Evolutionary conservation across 345 rosid genomes (phyloP).

Genomic region (Eucalyptus grandis): DNA sequence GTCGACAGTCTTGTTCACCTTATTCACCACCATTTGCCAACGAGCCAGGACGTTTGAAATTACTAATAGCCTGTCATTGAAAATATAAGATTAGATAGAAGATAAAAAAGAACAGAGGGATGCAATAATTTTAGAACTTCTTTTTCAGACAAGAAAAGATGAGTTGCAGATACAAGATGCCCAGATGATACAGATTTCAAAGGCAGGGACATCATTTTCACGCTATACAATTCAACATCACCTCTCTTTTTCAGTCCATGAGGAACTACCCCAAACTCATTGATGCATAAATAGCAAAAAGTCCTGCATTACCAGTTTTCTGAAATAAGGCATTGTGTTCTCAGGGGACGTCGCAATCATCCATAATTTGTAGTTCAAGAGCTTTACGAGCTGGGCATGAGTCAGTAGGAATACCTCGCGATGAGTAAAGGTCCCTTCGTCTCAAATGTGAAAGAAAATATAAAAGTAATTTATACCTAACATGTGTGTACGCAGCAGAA

Average conservation of each 20-base stretch:
- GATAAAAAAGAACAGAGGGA: background rate
- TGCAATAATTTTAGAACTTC: background rate
- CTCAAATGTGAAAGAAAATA: background rate
- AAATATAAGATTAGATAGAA: background rate
- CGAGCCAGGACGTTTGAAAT: constrained; percentile 69
- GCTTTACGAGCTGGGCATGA: background rate
- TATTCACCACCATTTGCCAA: constrained; percentile 42
- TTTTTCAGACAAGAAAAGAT: background rate
- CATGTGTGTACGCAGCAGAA: background rate
- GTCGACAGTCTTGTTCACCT: constrained; percentile 52
- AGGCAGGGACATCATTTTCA: background rate
- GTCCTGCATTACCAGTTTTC: background rate
- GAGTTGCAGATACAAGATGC: background rate
- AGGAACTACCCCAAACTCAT: background rate
- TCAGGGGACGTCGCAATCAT: background rate
- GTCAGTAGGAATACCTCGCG: background rate
- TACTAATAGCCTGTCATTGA: constrained; percentile 48
- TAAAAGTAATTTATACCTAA: background rate
- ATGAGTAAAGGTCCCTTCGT: background rate
- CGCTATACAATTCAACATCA: background rate
- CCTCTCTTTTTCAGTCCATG: background rate
- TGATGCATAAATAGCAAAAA: background rate
- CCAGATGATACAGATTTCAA: background rate
- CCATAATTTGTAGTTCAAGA: background rate
- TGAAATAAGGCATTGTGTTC: background rate